Evolutionary conservation across 1,284 basidiomycete species (phyloP).

Genomic region (Lentinula novae-zelandiae): DNA sequence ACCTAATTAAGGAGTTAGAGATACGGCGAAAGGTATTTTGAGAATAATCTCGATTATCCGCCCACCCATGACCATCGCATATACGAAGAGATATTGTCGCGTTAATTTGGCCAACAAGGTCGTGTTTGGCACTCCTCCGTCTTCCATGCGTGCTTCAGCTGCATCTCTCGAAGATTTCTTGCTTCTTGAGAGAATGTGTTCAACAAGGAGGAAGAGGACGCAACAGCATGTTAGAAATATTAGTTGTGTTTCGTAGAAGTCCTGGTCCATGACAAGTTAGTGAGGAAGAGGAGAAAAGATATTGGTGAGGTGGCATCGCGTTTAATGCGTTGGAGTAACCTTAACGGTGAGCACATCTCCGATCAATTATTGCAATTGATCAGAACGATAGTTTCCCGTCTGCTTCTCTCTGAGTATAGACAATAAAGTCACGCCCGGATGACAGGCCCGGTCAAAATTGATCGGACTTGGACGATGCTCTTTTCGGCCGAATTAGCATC

Average conservation of each 20-base stretch:
- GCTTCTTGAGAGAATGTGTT: conserved; percentile 38
- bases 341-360: neutral
- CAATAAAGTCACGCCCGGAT: no score
- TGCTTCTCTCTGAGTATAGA: no score
- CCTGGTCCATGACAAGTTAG: neutral
- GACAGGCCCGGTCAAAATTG: no score
- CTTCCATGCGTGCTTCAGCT: conserved; percentile 32
- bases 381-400: no score
- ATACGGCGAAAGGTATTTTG: neutral
- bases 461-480: no score
- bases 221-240: conserved; percentile 42
- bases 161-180: conserved; percentile 19
- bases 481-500: no score
- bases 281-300: neutral
- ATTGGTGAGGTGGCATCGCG: neutral
- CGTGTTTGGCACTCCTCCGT: conserved; percentile 19
- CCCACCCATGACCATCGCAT: conserved; percentile 71
- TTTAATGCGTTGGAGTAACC: neutral
- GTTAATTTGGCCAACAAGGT: conserved; percentile 37
- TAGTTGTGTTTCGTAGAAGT: conserved; percentile 55
- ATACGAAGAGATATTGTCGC: conserved; percentile 60
- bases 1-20: conserved; percentile 32
- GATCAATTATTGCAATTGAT: neutral
- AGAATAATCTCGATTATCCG: conserved; percentile 3
- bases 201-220: conserved; percentile 40